Evolutionary conservation across 345 rosid species (phyloP).

Genomic region (Triadica sebifera): DNA sequence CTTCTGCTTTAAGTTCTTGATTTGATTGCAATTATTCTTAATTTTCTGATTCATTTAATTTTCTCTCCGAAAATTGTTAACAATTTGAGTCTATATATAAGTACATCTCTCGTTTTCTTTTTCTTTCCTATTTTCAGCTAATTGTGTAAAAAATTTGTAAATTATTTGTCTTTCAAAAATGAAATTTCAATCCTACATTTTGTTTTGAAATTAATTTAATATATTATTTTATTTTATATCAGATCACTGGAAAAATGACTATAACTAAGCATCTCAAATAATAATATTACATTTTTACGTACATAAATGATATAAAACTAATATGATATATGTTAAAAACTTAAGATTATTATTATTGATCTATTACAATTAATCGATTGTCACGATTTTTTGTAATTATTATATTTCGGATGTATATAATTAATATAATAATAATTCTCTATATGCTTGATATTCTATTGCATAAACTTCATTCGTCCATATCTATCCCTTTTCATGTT

Average conservation of each 20-base stretch:
- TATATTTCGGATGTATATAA: no score
- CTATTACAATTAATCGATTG: no score
- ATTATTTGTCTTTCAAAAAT: neutral
- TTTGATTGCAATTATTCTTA: neutral
- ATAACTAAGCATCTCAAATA: no score
- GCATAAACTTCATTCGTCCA: no score
- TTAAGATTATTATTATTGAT: no score
- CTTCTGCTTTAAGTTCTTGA: constrained; percentile 37
- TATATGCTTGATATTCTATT: no score
- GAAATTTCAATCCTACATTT: neutral
- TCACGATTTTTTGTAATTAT: no score
- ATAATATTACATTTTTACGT: no score
- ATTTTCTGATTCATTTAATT: neutral
- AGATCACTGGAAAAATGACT: neutral
- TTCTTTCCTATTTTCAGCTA: neutral
- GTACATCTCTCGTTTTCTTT: neutral
- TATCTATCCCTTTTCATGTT: no score
- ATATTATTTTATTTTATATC: neutral
- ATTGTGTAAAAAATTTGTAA: neutral
- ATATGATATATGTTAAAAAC: no score
- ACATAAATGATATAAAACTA: no score
- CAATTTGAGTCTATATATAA: neutral
- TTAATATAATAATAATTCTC: no score
- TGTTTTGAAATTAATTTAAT: neutral
- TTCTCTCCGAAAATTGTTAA: neutral